Percentiles rank a stretch among this genome's conserved stretches.
Conservation (phyloP, 108 stramenopile genomes). For the Mayamaea pseudoterrestris region DNA sequence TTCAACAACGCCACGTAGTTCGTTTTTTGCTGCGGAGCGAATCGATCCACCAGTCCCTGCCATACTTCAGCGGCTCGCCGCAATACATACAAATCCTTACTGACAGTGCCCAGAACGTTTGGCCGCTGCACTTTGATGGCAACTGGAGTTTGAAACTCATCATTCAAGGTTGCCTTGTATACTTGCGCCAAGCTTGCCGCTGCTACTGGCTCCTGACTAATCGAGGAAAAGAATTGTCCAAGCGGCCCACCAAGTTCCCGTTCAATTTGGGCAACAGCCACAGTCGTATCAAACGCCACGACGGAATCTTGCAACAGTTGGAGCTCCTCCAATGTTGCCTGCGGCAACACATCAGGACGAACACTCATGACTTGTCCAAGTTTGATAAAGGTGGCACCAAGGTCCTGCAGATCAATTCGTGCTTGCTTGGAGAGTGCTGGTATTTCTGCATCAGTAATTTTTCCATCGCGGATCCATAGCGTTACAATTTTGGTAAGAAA, state of each 20-base stretch:
- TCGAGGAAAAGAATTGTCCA: conserved; percentile 73
- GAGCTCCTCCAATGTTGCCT: conserved; percentile 81
- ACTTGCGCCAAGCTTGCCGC: conserved; percentile 83
- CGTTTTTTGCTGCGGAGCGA: conserved; percentile 82
- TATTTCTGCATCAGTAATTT: conserved; percentile 73
- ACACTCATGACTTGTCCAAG: conserved; percentile 84
- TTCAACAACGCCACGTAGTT: conserved; percentile 79
- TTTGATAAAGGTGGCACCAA: conserved; percentile 84
- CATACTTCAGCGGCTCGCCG: conserved; percentile 81
- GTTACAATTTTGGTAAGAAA: conserved; percentile 68
- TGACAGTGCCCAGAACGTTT: conserved; percentile 61
- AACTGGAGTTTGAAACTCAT: conserved; percentile 64
- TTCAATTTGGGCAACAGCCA: conserved; percentile 79
- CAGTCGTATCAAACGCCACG: conserved; percentile 61
- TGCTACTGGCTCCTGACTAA: conserved; percentile 83
- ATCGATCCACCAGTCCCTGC: conserved; percentile 73
- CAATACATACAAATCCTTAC: conserved; percentile 81
- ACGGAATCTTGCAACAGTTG: conserved; percentile 86
- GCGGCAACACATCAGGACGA: conserved; percentile 85
- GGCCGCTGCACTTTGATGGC: conserved; percentile 89
- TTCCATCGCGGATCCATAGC: conserved; percentile 71
- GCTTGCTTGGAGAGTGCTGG: conserved; percentile 69
- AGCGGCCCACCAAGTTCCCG: conserved; percentile 71
- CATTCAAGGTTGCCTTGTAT: conserved; percentile 66
- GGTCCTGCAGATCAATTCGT: conserved; percentile 82